Base-by-base conservation (phyloP, 176 grass and related monocot species). In the Cenchrus americanus region DNA sequence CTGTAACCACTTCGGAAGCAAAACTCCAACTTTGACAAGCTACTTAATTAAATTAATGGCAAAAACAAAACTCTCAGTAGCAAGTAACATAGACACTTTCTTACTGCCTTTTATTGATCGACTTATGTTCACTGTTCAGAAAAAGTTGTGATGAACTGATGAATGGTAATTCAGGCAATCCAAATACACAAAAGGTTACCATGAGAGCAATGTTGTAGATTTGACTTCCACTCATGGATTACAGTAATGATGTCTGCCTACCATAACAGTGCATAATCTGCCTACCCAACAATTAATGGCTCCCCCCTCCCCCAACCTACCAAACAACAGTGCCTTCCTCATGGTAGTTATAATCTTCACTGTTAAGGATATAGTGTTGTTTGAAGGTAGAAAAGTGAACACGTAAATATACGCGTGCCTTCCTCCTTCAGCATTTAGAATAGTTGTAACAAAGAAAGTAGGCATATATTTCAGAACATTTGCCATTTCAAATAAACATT, bases 401-500 rank as follows among this genome's bases (percentile, higher is more conserved):
- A 17, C 52, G 27, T 54, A 37, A 34, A 54, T 54, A 49, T 13
- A 13, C 5, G 26, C 7, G 62, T 42, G 14, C 55, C 55, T 77
- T 7, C 14, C 57, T 17, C 12, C n/a, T 40, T 63, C 27, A 71
- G 47, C 27, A 34, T 72, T 83, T 78, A 44, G 22, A 66, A 14
- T 80, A 71, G 70, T 40, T 48, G 5, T 37, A 55, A 47, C 43
- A 44, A 48, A 65, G 22, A 78, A 47, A 77, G 71, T 18, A 71
- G 64, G 62, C 23, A 85, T 10, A 30, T 34, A 23, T 2, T 64
- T n/a, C 24, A 85, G 32, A 76, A 30, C 22, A 84, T 8, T 62
- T 76, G 71, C 21, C 17, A 57, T 46, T 69, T 54, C 46, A 22
- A 85, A 85, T 40, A 71, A 76, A n/a, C 18, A 19, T 73, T 48